Conservation (phyloP, 163 green algal species). For the Volvox carteri region DNA sequence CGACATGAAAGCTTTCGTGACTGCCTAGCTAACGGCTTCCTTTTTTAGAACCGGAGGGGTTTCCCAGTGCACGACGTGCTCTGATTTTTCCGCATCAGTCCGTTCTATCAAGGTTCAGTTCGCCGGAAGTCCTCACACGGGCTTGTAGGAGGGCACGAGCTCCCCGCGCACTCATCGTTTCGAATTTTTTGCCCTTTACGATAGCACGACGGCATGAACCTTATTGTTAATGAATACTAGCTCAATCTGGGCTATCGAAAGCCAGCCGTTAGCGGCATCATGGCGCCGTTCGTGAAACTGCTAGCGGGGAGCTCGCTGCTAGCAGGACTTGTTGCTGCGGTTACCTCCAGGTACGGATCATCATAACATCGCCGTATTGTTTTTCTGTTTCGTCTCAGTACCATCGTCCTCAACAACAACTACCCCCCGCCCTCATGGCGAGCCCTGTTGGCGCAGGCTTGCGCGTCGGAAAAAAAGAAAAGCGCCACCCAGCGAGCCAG, state of each 20-base stretch:
- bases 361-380: not conserved
- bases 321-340: conserved; percentile 8
- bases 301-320: conserved; percentile 19
- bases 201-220: not conserved
- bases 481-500: not conserved
- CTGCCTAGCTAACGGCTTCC: not conserved
- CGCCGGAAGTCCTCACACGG: not conserved
- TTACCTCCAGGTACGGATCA: not conserved
- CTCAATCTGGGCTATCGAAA: not conserved
- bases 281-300: conserved; percentile 24
- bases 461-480: not conserved
- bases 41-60: not conserved
- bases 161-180: not conserved
- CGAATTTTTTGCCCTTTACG: not conserved
- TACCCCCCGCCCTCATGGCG: not conserved
- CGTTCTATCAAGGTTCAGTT: no score
- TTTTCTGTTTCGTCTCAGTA: not conserved
- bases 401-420: not conserved
- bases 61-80: not conserved
- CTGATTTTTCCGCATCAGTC: not conserved
- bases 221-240: not conserved
- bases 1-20: not conserved
- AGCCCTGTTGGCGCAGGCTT: conserved; percentile 12
- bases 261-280: not conserved
- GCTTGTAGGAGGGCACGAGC: conserved; percentile 2